phyloP scores from a whole-genome alignment of 768 basidiomycete species.

The Cystoderma amianthinum region DNA sequence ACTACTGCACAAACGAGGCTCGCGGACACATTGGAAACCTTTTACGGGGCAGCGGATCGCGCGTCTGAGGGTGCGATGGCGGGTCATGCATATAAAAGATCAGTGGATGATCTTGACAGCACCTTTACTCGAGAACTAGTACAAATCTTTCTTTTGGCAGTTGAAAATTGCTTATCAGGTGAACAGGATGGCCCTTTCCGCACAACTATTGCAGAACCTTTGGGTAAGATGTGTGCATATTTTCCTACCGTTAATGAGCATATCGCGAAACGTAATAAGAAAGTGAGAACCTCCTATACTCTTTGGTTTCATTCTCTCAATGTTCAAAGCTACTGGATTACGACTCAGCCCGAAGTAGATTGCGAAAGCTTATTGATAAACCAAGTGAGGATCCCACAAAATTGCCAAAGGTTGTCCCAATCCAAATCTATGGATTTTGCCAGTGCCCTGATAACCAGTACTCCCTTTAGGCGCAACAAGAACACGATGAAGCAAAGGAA shows the following conservation, averaged over 20 bases:
- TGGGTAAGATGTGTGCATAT: constrained; percentile 95
- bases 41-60: constrained; percentile 83
- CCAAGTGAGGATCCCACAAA: constrained; percentile 91
- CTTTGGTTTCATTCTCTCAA: neutral
- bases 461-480: constrained; percentile 77
- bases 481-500: constrained; percentile 91
- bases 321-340: constrained; percentile 79
- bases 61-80: constrained; percentile 93
- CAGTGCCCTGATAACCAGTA: constrained; percentile 2
- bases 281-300: constrained; percentile 42
- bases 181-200: constrained; percentile 87
- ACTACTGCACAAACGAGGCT: constrained; percentile 87
- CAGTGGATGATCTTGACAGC: constrained; percentile 88
- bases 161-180: neutral
- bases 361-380: constrained; percentile 87
- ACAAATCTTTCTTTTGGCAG: constrained; percentile 18
- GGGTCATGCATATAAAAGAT: constrained; percentile 91
- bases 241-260: constrained; percentile 92
- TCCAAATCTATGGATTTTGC: neutral
- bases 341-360: constrained; percentile 84
- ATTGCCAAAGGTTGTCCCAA: constrained; percentile 62
- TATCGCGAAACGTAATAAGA: constrained; percentile 92
- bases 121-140: constrained; percentile 83
- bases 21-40: constrained; percentile 89
- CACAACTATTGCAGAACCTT: constrained; percentile 89